Evolutionary conservation across 2,329 filamentous ascomycete genomes (phyloP), one percentile per base, ranked within the genome.

Genomic region (Bipolaris oryzae): DNA sequence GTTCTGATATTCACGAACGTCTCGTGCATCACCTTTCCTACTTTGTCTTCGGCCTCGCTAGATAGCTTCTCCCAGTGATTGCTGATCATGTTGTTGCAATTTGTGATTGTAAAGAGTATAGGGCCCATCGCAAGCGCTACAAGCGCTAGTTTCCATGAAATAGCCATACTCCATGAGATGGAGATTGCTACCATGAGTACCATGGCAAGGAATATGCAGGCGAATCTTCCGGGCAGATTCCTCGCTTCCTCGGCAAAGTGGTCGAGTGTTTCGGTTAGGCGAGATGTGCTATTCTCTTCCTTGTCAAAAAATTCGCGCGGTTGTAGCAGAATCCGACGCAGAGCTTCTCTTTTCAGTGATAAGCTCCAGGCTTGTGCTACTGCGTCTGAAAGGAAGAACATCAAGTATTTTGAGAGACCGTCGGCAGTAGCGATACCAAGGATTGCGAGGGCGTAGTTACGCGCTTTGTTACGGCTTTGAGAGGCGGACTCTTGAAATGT

Each of bases 201-300:
- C 3, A 90, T 87, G 9, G 89, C 85, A 13, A 93, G 80, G 0
- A 89, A 75, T 50, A 89, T 85, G 1, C 89, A 89, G 0, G 88
- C 82, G 68, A 96, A 96, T 1, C 89, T 85, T 1, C 90, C 89
- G 0, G 96, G 82, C 0, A 98, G 79, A 64, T 91, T 92, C 7
- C 90, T 85, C 85, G 95, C 93, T 71, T 96, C 92, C 72, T 98
- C 92, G 0, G 89, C 90, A 66, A 91, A 90, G 15, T 89, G 85
- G 67, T 96, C 91, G 0, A 98, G 82, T 42, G 84, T 89, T 58
- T 91, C 87, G 0, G 83, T 86, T 39, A 98, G 81, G 1, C 82
- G 81, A 0, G 81, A 80, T 0, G 89, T 79, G 0, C 83, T 85
- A 72, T 95, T 90, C 33, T 81, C 80, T 1, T 88, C 81, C 47